Evolutionary conservation across 371 early-diverging fungal genomes (phyloP).

Genomic region (Conidiobolus incongruus): DNA sequence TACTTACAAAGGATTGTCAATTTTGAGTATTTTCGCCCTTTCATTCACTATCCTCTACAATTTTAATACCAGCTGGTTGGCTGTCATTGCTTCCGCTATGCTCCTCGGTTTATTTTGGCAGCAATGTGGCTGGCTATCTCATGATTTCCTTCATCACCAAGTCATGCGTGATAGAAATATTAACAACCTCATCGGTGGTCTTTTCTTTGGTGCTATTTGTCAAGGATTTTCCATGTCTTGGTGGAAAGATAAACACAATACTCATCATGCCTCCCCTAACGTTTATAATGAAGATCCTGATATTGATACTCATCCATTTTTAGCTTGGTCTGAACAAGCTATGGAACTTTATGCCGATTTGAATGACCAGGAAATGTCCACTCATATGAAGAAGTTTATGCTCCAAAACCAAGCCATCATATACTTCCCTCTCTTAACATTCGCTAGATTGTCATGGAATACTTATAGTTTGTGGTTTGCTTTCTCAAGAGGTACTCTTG

Average conservation of each 20-base stretch:
- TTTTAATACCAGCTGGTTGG: constrained; percentile 9
- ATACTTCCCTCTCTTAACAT: no score
- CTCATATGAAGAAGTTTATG: no score
- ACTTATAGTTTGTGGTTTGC: constrained; percentile 38
- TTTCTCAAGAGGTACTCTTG: constrained; percentile 22
- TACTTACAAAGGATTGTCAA: no score
- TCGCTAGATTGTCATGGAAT: no score
- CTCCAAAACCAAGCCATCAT: no score
- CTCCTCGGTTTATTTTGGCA: constrained; percentile 46
- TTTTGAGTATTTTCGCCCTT: constrained; percentile 20
- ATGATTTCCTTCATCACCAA: constrained; percentile 72
- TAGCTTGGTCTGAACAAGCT: constrained; percentile 70
- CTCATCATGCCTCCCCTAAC: constrained; percentile 69
- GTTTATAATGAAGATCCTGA: no score
- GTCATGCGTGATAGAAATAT: constrained; percentile 39
- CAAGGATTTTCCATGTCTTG: constrained; percentile 54
- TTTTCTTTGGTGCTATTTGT: constrained; percentile 32
- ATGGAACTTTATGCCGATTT: constrained; percentile 40
- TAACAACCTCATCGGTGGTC: constrained; percentile 38
- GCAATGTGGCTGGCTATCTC: constrained; percentile 77
- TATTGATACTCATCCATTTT: no score
- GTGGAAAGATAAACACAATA: constrained; percentile 86
- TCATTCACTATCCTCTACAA: constrained; percentile 21
- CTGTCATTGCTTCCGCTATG: constrained; percentile 27
- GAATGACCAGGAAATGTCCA: constrained; percentile 27